Evolutionary conservation across 805 yeast genomes (phyloP).

Genomic region (Ogataea corticis): DNA sequence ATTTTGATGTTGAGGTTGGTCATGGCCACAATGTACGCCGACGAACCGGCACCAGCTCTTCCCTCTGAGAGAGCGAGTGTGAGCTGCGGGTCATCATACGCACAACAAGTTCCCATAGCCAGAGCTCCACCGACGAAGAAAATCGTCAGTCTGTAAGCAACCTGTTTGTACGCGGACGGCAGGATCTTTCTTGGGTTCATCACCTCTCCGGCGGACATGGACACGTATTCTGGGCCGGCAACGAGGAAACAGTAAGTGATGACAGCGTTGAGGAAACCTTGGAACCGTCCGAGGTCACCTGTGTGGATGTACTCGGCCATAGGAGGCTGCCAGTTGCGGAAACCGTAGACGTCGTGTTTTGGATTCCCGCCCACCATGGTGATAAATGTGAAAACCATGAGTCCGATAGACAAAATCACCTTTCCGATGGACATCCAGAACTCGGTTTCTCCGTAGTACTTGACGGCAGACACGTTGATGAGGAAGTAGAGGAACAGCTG

Average conservation of each 20-base stretch:
- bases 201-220: conserved; percentile 49
- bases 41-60: conserved; percentile 47
- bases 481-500: conserved; percentile 43
- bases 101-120: conserved; percentile 46
- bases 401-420: conserved; percentile 44
- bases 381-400: conserved; percentile 44
- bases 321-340: conserved; percentile 35
- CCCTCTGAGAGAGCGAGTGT: conserved; percentile 34
- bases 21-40: conserved; percentile 52
- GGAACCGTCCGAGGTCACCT: conserved; percentile 47
- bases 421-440: conserved; percentile 48
- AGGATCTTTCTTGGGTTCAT: conserved; percentile 48
- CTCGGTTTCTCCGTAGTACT: conserved; percentile 49
- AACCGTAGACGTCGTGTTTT: conserved; percentile 39
- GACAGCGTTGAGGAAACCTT: conserved; percentile 44
- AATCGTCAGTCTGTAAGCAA: conserved; percentile 43
- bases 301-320: conserved; percentile 39
- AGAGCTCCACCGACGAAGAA: conserved; percentile 51
- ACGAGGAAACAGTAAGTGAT: conserved; percentile 44
- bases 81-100: conserved; percentile 43
- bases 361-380: conserved; percentile 57
- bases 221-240: conserved; percentile 52
- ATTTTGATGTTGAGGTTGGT: conserved; percentile 42
- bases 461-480: conserved; percentile 45
- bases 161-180: conserved; percentile 49